Percentiles rank a stretch among this genome's conserved stretches.
Evolutionary conservation across 2,329 filamentous ascomycete species (phyloP).

Genomic region (Colletotrichum cordylinicola): DNA sequence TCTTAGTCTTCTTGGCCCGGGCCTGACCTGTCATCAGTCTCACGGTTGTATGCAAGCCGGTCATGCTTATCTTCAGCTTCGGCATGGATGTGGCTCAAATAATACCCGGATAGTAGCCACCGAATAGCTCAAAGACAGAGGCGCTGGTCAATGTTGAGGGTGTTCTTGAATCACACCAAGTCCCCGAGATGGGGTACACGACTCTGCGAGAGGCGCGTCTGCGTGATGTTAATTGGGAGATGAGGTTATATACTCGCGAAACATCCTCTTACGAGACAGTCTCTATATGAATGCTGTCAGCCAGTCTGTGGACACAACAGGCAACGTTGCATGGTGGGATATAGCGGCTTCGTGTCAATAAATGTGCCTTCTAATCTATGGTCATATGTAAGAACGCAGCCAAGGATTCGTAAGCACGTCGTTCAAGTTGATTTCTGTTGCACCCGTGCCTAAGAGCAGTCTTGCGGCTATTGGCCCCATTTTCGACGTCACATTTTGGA

Average conservation of each 20-base stretch:
- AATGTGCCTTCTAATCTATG: no score
- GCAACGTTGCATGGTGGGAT: no score
- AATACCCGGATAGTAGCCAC: accelerated
- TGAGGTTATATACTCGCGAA: not conserved
- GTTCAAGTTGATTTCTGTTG: no score
- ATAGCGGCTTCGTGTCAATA: no score
- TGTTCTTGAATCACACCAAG: accelerated
- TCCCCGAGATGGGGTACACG: accelerated
- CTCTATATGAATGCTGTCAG: not conserved
- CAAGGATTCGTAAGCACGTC: no score
- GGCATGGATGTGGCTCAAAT: not conserved
- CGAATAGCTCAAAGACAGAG: not conserved
- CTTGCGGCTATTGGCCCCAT: accelerated
- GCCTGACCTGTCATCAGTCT: not conserved
- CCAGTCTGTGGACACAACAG: accelerated
- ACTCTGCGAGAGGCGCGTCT: not conserved
- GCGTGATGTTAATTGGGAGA: no score
- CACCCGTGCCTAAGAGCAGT: no score
- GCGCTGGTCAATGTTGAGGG: accelerated
- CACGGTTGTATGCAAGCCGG: not conserved
- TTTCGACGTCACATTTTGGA: no score
- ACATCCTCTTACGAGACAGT: accelerated
- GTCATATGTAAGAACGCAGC: no score
- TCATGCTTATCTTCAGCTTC: not conserved
- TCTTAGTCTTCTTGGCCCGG: not conserved